phyloP scores from a whole-genome alignment of 805 yeast species.

The Yamadazyma sp. region DNA sequence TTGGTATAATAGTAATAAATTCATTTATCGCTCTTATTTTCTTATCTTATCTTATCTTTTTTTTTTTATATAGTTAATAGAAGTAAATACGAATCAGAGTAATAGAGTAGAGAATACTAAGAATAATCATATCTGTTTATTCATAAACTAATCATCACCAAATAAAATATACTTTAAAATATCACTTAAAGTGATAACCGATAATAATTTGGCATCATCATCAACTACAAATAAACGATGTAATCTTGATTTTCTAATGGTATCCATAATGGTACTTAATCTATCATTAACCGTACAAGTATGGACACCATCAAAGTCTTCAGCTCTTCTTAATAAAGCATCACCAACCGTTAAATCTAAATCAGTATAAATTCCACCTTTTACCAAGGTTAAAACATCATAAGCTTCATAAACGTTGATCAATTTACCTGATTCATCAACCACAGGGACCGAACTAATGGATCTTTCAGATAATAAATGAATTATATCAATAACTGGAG shows the following conservation, averaged over 20 bases:
- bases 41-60: too few relatives aligned
- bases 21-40: too few relatives aligned
- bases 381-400: slow-evolving; percentile 87
- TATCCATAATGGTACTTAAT: slow-evolving; percentile 85
- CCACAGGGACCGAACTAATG: slow-evolving; percentile 91
- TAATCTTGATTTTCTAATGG: slow-evolving; percentile 84
- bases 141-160: slow-evolving; percentile 44
- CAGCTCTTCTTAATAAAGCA: slow-evolving; percentile 88
- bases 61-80: too few relatives aligned
- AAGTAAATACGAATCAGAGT: too few relatives aligned
- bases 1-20: too few relatives aligned
- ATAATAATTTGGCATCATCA: slow-evolving; percentile 68
- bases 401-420: slow-evolving; percentile 94
- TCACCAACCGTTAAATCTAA: slow-evolving; percentile 90
- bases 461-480: slow-evolving; percentile 72
- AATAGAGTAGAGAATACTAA: too few relatives aligned
- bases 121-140: too few relatives aligned
- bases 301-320: slow-evolving; percentile 96
- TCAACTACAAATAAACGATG: slow-evolving; percentile 93
- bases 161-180: slow-evolving; percentile 78
- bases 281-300: slow-evolving; percentile 89
- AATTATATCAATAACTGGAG: slow-evolving; percentile 93
- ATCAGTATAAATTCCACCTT: slow-evolving; percentile 92
- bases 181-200: slow-evolving; percentile 89
- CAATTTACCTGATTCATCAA: slow-evolving; percentile 66